phyloP scores from a whole-genome alignment of 2,329 filamentous ascomycete genomes.

The Colletotrichum chrysophilum region DNA sequence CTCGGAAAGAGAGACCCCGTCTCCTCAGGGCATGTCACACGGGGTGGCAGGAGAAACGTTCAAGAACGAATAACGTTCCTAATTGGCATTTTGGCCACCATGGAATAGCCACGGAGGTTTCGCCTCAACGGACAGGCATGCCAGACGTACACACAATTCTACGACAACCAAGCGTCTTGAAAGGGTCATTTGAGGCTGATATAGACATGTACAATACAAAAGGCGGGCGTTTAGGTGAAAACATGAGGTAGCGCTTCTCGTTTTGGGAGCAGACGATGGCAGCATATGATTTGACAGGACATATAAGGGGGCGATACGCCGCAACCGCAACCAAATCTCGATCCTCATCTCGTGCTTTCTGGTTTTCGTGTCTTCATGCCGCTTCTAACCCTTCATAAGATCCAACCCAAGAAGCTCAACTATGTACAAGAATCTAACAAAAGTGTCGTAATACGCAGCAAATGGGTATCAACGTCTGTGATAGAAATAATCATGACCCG shows the following conservation, averaged over 20 bases:
- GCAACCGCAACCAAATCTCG: neutral
- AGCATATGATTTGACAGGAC: neutral
- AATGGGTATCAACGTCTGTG: conserved; percentile 24
- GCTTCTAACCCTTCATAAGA: neutral
- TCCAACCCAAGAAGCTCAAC: neutral
- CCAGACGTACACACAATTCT: neutral
- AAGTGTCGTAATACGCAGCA: conserved; percentile 15
- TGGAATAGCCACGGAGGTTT: neutral
- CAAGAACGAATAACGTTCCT: neutral
- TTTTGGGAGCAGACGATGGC: neutral
- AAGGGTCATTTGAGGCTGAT: neutral
- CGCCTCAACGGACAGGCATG: neutral
- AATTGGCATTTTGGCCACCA: neutral
- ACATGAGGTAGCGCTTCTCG: neutral
- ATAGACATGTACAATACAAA: conserved; percentile 2
- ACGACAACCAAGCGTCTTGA: neutral
- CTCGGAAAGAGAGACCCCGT: neutral
- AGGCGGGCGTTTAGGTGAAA: conserved; percentile 4
- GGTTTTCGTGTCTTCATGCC: neutral
- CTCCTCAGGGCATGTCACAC: neutral
- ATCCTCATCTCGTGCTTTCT: neutral
- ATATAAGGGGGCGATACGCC: neutral
- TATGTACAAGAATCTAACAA: conserved; percentile 19
- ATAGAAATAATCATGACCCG: neutral
- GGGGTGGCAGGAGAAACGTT: neutral